Conservation (phyloP, 108 stramenopile genomes). For the Cyclotella choctawhatcheeana region DNA sequence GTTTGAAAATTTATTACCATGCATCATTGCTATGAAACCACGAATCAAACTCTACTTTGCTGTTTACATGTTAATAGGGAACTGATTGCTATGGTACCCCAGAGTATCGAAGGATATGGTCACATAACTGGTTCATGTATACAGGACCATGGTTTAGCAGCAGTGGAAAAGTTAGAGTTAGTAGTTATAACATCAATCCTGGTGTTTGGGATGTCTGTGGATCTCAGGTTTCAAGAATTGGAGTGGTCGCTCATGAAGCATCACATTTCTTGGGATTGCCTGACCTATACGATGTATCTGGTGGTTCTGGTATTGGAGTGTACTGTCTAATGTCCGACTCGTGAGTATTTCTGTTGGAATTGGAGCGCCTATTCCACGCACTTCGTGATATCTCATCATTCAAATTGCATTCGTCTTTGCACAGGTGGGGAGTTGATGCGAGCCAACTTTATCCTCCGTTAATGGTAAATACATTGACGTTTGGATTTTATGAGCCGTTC, state of each 20-base stretch:
- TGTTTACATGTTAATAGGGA: constrained; percentile 5
- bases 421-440: constrained; percentile 33
- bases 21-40: background rate
- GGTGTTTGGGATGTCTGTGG: constrained; percentile 42
- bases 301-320: constrained; percentile 28
- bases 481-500: background rate
- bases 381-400: background rate
- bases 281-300: constrained; percentile 57
- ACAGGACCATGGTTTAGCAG: constrained; percentile 29
- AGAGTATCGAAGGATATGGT: constrained; percentile 32
- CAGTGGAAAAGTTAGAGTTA: constrained; percentile 35
- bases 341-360: constrained; percentile 5
- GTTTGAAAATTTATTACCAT: background rate
- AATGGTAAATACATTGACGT: constrained; percentile 11
- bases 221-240: constrained; percentile 44
- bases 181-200: constrained; percentile 44
- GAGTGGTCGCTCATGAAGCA: constrained; percentile 57
- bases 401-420: background rate
- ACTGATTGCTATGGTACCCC: constrained; percentile 31
- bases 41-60: background rate
- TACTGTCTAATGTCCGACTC: constrained; percentile 49
- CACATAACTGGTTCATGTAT: constrained; percentile 37
- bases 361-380: background rate
- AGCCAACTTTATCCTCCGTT: constrained; percentile 54
- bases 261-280: constrained; percentile 51